Base-by-base conservation (phyloP, 1,139 yeast genomes). In the Yamadazyma oceani region DNA sequence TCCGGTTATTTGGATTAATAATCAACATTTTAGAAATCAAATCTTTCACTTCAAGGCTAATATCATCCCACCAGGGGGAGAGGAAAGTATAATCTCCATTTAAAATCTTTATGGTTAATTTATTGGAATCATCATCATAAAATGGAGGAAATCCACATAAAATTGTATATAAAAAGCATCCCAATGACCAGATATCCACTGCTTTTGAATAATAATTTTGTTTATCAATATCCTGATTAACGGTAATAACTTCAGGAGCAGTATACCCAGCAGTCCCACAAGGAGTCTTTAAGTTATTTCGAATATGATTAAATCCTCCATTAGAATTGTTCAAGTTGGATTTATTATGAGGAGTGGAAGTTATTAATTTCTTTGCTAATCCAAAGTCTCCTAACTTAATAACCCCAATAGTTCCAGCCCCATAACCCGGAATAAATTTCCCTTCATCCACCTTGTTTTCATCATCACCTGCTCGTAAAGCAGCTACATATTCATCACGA, bases 11-110 rank as follows among this genome's bases (percentile, higher is more conserved):
- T 0, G 96, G 95, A 48, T 87, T 73, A 3, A 76, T 55, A 5
- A 70, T 70, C 48, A 85, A 62, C 62, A 85, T 69, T 31, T 66
- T 69, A 3, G 71, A 55, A 9, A 84, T 78, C 39, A 85, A 59
- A 48, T 76, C 74, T 58, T 88, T 88, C 6, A 96, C 97, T 15
- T 84, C 87, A 28, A 53, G 58, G 42, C 87, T 77, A 30, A 90
- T 85, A 51, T 90, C 96, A 60, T 90, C 97, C 97, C 97, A 90
- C 97, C 97, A 90, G 0, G 97, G 97, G 40, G 80, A 69, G 41
- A 90, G 66, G 58, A 89, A 90, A 12, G 85, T 82, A 57, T 75
- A 90, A 50, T 87, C 85, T 19, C 97, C 97, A 38, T 72, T 72
- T 10, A 94, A 80, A 31, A 90, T 95, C 58, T 89, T 89, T 50